These are phyloP conservation scores for Chaetomium sp. DNA, from an alignment of 2,329 filamentous ascomycete genomes.

Conservation along the genomic window DNA sequence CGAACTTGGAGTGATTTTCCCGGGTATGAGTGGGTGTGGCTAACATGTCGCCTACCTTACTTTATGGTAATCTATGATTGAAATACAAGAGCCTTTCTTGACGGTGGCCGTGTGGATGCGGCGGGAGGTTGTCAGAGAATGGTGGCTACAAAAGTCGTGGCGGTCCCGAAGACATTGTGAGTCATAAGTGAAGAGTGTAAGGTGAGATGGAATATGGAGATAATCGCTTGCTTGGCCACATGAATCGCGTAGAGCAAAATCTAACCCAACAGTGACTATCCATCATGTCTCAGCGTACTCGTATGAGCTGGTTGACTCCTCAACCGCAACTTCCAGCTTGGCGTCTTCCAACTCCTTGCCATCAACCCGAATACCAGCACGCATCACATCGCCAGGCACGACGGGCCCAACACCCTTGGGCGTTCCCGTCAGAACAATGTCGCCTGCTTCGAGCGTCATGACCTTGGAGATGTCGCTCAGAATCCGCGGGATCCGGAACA, in stretches of 20 bases:
- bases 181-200: too few species aligned
- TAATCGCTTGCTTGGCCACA: too few species aligned
- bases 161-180: too few species aligned
- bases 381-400: slow-evolving; percentile 78
- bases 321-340: slow-evolving; percentile 73
- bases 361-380: slow-evolving; percentile 69
- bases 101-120: too few species aligned
- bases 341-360: slow-evolving; percentile 82
- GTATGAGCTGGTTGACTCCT: slow-evolving; percentile 72
- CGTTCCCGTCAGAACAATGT: slow-evolving; percentile 93
- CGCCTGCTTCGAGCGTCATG: slow-evolving; percentile 87
- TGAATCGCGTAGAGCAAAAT: neutral
- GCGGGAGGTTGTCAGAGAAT: too few species aligned
- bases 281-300: slow-evolving; percentile 64
- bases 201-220: too few species aligned
- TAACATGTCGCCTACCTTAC: neutral
- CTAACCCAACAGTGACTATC: neutral
- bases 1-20: slow-evolving; percentile 40
- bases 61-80: neutral
- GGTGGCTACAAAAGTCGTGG: too few species aligned
- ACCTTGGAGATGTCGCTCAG: slow-evolving; percentile 89
- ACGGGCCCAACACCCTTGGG: slow-evolving; percentile 92
- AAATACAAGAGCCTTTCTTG: too few species aligned
- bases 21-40: neutral
- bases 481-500: slow-evolving; percentile 82